Conservation (phyloP, 352 stramenopile species). For the Lagenidium giganteum region DNA sequence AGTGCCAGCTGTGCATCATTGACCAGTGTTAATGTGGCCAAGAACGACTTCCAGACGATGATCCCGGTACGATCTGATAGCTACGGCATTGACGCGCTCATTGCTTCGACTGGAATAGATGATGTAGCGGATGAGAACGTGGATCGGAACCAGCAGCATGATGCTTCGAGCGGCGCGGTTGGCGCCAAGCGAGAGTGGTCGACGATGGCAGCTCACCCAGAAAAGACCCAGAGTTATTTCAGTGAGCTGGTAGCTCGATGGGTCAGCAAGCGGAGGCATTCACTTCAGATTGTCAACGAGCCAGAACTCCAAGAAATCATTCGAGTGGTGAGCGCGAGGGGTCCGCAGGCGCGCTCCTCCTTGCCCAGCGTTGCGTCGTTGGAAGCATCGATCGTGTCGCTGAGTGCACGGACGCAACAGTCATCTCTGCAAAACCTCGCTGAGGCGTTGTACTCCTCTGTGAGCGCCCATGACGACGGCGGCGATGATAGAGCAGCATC, state of each 20-base stretch:
- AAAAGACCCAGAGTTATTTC: conserved; percentile 34
- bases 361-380: conserved; percentile 32
- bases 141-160: too few species aligned
- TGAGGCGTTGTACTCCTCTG: conserved; percentile 41
- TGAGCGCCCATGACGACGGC: conserved; percentile 35
- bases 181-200: too few species aligned
- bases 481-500: too few species aligned
- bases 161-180: too few species aligned
- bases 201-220: conserved; percentile 19
- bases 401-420: conserved; percentile 34
- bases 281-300: conserved; percentile 37
- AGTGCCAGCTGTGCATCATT: too few species aligned
- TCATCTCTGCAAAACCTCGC: conserved; percentile 36
- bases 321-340: conserved; percentile 28
- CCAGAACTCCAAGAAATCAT: conserved; percentile 39
- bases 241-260: conserved; percentile 39
- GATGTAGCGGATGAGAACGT: too few species aligned
- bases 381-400: conserved; percentile 32
- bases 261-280: conserved; percentile 44
- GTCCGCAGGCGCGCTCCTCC: conserved; percentile 27
- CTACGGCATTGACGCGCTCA: too few species aligned
- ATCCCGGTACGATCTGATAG: too few species aligned
- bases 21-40: too few species aligned
- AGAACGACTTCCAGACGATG: too few species aligned
- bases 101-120: too few species aligned